phyloP scores from a whole-genome alignment of 441 rosid genomes.

The Erodium texanum region DNA sequence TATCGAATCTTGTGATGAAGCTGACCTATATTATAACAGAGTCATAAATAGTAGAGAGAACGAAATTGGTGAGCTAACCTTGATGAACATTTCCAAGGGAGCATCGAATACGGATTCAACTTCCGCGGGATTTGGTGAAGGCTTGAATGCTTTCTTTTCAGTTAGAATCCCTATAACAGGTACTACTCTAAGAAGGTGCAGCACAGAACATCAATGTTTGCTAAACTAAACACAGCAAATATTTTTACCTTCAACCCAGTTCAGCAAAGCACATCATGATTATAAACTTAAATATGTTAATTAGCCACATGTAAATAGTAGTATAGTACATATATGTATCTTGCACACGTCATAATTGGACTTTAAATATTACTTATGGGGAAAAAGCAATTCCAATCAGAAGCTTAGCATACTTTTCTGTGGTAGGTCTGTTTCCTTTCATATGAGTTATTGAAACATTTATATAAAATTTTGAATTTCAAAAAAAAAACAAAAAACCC shows the following conservation, averaged over 20 bases:
- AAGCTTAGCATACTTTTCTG: too few species aligned
- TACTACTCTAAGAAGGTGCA: constrained; percentile 79
- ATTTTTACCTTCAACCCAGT: neutral
- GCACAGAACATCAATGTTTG: constrained; percentile 24
- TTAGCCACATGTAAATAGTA: neutral
- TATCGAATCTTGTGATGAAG: neutral
- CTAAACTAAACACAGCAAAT: constrained; percentile 7
- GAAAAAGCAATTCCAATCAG: too few species aligned
- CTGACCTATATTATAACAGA: too few species aligned
- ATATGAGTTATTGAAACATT: too few species aligned
- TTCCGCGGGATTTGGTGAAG: constrained; percentile 39
- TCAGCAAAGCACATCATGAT: neutral
- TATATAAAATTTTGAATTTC: too few species aligned
- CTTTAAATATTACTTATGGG: too few species aligned
- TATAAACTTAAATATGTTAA: neutral
- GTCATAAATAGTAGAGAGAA: constrained; percentile 5
- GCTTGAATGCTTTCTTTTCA: constrained; percentile 34
- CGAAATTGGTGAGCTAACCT: constrained; percentile 33
- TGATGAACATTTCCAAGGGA: constrained; percentile 86
- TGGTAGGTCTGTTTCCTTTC: too few species aligned
- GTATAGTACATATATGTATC: neutral
- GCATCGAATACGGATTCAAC: constrained; percentile 79
- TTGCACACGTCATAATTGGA: neutral
- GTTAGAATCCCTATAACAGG: constrained; percentile 75
- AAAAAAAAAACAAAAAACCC: too few species aligned